Base-by-base conservation (phyloP, 2,329 filamentous ascomycete genomes). In the Botryotinia calthae region DNA sequence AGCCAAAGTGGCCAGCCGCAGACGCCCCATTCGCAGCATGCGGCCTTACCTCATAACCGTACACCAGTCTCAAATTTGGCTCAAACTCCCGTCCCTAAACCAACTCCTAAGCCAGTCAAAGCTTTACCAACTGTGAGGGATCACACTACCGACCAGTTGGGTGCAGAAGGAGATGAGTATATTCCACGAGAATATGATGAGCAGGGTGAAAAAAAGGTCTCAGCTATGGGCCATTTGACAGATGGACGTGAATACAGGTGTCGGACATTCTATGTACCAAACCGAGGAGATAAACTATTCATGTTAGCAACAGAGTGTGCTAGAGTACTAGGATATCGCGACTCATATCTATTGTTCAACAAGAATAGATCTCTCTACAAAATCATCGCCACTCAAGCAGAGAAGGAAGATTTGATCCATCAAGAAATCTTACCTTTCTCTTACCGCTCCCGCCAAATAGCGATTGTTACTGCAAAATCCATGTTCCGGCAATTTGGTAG, bases 401-500 rank as follows among this genome's bases (percentile, higher is more conserved):
- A 99, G 82, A 99, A 99, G 86, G 96, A 99, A 82, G 94, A 98
- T 79, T 86, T 99, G 25, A 97, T 99, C 66, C 87, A 91, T 76
- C 95, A 98, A 84, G 96, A 98, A 79, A 97, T 98, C 73, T 85
- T 99, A 31, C 96, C 96, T 0, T 99, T 98, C 82, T 98, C 95
- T 6, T 99, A 99, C 82, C 90, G 96, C 62, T 99, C 96, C n/a
- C 90, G 96, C 68, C 96, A 99, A 83, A 99, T 99, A 78, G 96
- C 96, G 69, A 98, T 99, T 75, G 96, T 99, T 61, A 98, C 96
- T 0, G 96, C 96, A 44, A 90, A 94, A 76, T 98, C 95, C 78
- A 99, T 99, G 96, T 99, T 98, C 83, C 91, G 96, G 61, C 96
- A 99, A 82, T 99, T 99, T 82, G 96, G 96, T 66, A 98, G 95